phyloP scores from a whole-genome alignment of 1,139 yeast species.

The Lodderomyces oxycetoniae region DNA sequence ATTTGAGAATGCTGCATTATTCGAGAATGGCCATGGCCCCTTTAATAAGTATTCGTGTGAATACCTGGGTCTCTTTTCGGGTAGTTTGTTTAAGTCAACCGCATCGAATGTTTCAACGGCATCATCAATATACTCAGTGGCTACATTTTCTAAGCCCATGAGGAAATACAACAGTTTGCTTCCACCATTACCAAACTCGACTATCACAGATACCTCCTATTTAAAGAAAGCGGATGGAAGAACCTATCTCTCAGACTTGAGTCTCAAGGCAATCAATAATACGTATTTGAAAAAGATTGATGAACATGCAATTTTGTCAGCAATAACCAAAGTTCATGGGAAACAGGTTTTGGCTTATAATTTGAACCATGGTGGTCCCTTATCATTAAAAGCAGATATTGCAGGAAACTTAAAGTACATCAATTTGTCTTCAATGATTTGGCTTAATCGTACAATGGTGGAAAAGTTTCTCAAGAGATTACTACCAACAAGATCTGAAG shows the following conservation, averaged over 20 bases:
- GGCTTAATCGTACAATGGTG: constrained; percentile 46
- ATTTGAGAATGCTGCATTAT: constrained; percentile 2
- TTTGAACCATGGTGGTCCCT: constrained; percentile 7
- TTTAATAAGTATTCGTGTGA: no score
- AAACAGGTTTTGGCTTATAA: constrained; percentile 11
- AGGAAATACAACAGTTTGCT: constrained; percentile 34
- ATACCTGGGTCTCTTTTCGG: constrained; percentile 2
- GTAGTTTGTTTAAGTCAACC: constrained; percentile 11
- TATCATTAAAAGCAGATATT: constrained; percentile 15
- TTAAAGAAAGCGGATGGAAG: constrained; percentile 35
- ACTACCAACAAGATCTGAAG: constrained; percentile 12
- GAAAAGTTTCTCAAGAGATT: constrained; percentile 26
- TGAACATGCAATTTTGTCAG: constrained; percentile 36
- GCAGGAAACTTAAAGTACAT: constrained; percentile 26
- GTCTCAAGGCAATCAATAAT: constrained; percentile 36
- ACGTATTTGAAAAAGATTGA: constrained; percentile 27
- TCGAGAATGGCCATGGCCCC: neutral
- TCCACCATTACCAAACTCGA: constrained; percentile 33
- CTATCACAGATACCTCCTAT: constrained; percentile 25
- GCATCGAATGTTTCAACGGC: constrained; percentile 22
- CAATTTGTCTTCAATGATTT: constrained; percentile 44
- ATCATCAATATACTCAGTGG: constrained; percentile 29
- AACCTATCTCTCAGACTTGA: constrained; percentile 39
- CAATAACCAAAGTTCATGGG: constrained; percentile 25
- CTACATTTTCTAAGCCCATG: constrained; percentile 27